Evolutionary conservation across 1,284 basidiomycete species (phyloP).

Genomic region (Bjerkandera adusta): DNA sequence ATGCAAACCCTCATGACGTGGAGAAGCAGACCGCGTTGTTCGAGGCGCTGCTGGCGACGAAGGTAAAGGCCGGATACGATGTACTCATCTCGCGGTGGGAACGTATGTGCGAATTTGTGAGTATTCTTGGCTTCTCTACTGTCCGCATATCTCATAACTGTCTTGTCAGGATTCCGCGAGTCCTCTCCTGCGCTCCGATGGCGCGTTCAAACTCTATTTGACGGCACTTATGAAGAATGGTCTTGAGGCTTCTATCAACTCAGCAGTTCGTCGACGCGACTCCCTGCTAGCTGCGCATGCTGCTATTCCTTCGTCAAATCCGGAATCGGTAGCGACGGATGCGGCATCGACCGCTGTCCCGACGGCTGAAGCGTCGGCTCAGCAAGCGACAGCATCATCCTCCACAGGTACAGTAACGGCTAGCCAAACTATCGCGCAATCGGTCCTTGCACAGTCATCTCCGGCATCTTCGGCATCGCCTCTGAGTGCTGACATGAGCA

Average conservation of each 20-base stretch:
- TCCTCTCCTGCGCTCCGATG: constrained; percentile 62
- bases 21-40: constrained; percentile 69
- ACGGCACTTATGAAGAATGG: constrained; percentile 61
- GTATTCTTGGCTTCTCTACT: constrained; percentile 29
- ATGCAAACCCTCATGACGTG: constrained; percentile 65
- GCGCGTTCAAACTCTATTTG: constrained; percentile 72
- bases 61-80: constrained; percentile 65
- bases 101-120: constrained; percentile 74
- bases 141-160: constrained; percentile 6
- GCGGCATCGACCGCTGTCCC: constrained; percentile 13
- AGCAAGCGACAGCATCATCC: constrained; percentile 10
- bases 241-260: constrained; percentile 53
- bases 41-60: constrained; percentile 60
- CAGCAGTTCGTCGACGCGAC: constrained; percentile 68
- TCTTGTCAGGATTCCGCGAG: constrained; percentile 63
- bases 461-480: constrained; percentile 9
- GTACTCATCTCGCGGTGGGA: constrained; percentile 78
- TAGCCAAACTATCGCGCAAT: constrained; percentile 57
- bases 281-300: constrained; percentile 45
- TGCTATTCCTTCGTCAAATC: constrained; percentile 17
- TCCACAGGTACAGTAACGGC: constrained; percentile 16
- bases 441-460: constrained; percentile 42
- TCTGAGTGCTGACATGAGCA: constrained; percentile 37
- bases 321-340: constrained; percentile 19
- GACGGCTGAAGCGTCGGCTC: constrained; percentile 13